phyloP scores from a whole-genome alignment of 2,329 filamentous ascomycete genomes.

The Nemania bipapillata region DNA sequence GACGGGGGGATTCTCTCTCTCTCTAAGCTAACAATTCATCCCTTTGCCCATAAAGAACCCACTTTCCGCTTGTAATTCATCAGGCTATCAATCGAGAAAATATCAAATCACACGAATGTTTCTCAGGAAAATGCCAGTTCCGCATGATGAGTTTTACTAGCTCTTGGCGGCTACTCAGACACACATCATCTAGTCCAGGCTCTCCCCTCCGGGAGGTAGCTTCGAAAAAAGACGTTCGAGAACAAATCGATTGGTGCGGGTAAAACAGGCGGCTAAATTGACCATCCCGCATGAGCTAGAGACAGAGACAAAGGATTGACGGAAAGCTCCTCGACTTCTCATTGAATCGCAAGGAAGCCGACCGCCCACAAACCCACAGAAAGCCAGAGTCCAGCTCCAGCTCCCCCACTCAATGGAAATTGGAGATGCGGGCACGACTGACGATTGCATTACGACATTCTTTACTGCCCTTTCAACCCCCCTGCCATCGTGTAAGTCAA shows the following conservation, averaged over 20 bases:
- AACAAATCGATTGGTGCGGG: slow-evolving; percentile 34
- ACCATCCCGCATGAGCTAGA: slow-evolving; percentile 25
- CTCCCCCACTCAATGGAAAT: slow-evolving; percentile 1
- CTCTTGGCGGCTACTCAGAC: not conserved
- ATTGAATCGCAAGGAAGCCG: slow-evolving; percentile 3
- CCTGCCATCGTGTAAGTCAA: slow-evolving; percentile 30
- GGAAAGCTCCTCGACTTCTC: not conserved
- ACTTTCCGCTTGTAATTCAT: not conserved
- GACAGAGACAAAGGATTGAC: not conserved
- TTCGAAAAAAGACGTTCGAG: not conserved
- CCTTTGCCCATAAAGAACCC: not conserved
- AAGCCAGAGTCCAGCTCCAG: not conserved
- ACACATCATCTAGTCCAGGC: not conserved
- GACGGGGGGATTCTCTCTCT: not conserved
- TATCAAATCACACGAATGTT: not conserved
- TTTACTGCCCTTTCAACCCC: slow-evolving; percentile 4
- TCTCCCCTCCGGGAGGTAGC: not conserved
- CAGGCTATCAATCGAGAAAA: not conserved
- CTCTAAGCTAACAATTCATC: too few relatives aligned
- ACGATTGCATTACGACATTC: slow-evolving; percentile 35
- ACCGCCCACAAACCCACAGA: not conserved
- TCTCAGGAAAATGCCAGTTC: not conserved
- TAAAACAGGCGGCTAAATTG: slow-evolving; percentile 36
- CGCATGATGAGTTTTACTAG: not conserved
- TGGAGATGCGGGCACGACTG: slow-evolving; percentile 14